Evolutionary conservation across 352 stramenopile species (phyloP), one percentile per base, ranked within the genome.

Genomic region (Globisporangium cystogenes): DNA sequence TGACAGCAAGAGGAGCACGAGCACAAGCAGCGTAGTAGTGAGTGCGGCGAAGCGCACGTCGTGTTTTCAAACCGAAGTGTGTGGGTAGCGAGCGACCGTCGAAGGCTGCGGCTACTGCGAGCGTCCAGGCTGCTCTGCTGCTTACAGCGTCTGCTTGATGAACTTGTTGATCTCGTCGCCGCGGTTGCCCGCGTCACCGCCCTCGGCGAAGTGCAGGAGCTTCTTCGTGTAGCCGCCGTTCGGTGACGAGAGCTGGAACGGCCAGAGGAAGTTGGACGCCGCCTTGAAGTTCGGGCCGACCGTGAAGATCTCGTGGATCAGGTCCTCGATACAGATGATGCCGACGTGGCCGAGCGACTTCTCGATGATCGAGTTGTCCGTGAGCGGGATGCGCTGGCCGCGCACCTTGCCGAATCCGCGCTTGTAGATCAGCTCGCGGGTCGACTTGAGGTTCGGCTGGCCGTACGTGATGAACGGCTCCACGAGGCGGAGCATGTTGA

Each of bases 221-320:
- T 98, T 97, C 77, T 97, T 87, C 63, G 75, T 94, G 87, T 96
- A 97, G 59, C 92, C 90, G 40, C 93, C 96, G 65, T 90, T 97
- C 39, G 97, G 96, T 48, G 89, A 97, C 65, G 95, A 98, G 36
- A 99, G 84, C 92, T 99, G 98, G 91, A 99, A 99, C 16, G 97
- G 96, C 97, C 97, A 99, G 57, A 99, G 86, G 81, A 99, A 99
- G 95, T 99, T 99, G 58, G 96, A 96, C 48, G 92, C 96, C 66
- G 98, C 66, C 89, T 99, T 99, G 93, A 99, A 99, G 89, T 99
- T 70, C 53, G 97, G 93, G 66, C 97, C 97, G 56, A 98, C 92
- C 57, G 96, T 99, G 91, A 90, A 98, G 62, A 99, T 96, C 76
- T 99, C 97, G 87, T 99, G 96, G 75, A 99, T 97, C 48, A 99